Conservation (phyloP, 139 green algal species). For the Chlamydomonas sphaeroides region DNA sequence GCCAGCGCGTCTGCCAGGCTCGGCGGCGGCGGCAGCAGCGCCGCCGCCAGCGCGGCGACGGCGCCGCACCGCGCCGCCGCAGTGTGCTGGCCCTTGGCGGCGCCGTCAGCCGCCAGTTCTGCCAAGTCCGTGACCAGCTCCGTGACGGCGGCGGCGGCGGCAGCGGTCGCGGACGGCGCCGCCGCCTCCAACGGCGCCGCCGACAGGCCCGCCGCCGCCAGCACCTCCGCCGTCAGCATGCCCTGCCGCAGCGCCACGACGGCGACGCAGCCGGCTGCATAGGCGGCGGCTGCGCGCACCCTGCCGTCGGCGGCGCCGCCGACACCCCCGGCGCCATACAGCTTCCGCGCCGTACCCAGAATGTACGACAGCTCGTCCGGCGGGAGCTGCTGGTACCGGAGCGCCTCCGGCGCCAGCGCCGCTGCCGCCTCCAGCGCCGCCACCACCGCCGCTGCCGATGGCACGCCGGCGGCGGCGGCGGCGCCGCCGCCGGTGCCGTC, state of each 20-base stretch:
- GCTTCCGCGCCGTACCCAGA: neutral
- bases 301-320: slow-evolving; percentile 12
- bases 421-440: slow-evolving; percentile 33
- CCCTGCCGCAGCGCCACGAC: slow-evolving; percentile 32
- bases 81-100: slow-evolving; percentile 16
- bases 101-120: neutral
- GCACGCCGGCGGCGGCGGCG: neutral
- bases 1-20: slow-evolving; percentile 28
- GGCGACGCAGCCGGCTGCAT: neutral
- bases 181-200: neutral
- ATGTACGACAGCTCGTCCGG: neutral
- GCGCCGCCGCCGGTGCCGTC: neutral
- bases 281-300: slow-evolving; percentile 21
- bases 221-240: neutral
- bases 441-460: neutral
- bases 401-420: slow-evolving; percentile 25
- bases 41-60: slow-evolving; percentile 24
- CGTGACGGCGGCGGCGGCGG: neutral
- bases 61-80: slow-evolving; percentile 9
- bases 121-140: neutral
- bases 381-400: slow-evolving; percentile 12
- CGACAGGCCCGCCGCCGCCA: neutral
- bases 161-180: neutral
- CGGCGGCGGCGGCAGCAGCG: slow-evolving; percentile 28
- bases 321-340: neutral